Conservation (phyloP, 1,284 basidiomycete species). For the Amylostereum chailletii region DNA sequence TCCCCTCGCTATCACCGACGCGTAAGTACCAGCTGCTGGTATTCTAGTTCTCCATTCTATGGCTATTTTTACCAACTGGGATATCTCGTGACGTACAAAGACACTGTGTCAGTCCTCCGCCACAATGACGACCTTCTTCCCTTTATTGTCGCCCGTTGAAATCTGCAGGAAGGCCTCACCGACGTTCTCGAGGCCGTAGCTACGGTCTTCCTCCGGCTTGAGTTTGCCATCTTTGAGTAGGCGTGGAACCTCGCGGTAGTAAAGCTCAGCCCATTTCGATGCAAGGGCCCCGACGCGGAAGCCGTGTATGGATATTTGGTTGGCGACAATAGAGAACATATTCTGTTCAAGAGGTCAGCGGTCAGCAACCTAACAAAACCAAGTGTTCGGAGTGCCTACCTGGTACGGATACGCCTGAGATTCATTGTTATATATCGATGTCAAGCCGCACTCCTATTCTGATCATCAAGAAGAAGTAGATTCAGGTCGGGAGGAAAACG, state of each 20-base stretch:
- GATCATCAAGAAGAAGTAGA: background rate
- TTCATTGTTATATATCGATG: conserved; percentile 20
- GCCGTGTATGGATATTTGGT: conserved; percentile 8
- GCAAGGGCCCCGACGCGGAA: conserved; percentile 6
- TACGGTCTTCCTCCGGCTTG: conserved; percentile 8
- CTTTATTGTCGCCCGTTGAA: conserved; percentile 8
- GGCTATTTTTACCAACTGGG: too few relatives aligned
- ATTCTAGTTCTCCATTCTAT: too few relatives aligned
- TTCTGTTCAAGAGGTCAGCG: background rate
- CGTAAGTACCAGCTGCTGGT: too few relatives aligned
- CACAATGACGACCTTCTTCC: background rate
- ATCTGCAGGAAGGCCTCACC: conserved; percentile 7
- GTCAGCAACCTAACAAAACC: background rate
- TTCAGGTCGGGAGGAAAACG: conserved; percentile 23
- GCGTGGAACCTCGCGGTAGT: conserved; percentile 9
- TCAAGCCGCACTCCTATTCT: conserved; percentile 24
- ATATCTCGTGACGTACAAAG: too few relatives aligned
- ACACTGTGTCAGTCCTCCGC: too few relatives aligned
- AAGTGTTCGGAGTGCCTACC: conserved; percentile 9
- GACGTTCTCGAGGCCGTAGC: conserved; percentile 5
- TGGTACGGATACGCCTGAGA: conserved; percentile 13
- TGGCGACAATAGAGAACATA: background rate
- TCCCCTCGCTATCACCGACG: too few relatives aligned
- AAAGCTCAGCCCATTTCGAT: conserved; percentile 5
- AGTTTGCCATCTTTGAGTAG: conserved; percentile 5